A percentile compares a stretch with the other conserved stretches of the same genome.
Evolutionary conservation across 2,329 filamentous ascomycete species (phyloP).

Genomic region (Fusarium virguliforme): DNA sequence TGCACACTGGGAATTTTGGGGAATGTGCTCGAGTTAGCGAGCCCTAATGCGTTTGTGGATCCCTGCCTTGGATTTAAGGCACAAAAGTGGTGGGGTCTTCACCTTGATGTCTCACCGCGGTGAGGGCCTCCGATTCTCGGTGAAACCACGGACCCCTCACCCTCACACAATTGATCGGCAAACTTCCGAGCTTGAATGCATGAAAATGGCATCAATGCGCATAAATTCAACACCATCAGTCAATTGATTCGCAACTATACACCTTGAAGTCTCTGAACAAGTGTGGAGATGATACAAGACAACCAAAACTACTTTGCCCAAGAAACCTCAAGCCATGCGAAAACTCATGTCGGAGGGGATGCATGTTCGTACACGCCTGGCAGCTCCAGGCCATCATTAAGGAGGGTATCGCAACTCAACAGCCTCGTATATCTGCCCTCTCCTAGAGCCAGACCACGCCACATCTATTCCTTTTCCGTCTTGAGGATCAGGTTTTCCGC

Average conservation of each 20-base stretch:
- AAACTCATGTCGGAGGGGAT: slow-evolving; percentile 46
- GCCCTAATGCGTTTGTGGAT: slow-evolving; percentile 53
- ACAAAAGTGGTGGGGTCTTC: slow-evolving; percentile 20
- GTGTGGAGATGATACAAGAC: slow-evolving; percentile 44
- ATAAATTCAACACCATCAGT: slow-evolving; percentile 39
- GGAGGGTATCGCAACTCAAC: slow-evolving; percentile 53
- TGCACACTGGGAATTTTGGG: slow-evolving; percentile 47
- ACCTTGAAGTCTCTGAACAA: slow-evolving; percentile 44
- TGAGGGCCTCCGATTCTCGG: slow-evolving; percentile 15
- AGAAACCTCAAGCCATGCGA: slow-evolving; percentile 40
- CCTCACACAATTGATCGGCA: slow-evolving; percentile 34
- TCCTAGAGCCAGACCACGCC: slow-evolving; percentile 28
- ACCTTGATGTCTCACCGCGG: slow-evolving; percentile 36
- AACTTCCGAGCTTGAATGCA: slow-evolving; percentile 16
- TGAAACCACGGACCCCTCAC: slow-evolving; percentile 20
- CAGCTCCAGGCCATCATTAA: slow-evolving; percentile 50
- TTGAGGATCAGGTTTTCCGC: slow-evolving; percentile 76
- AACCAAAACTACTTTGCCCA: slow-evolving; percentile 35
- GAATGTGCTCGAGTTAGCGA: slow-evolving; percentile 53
- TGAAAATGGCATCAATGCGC: slow-evolving; percentile 9
- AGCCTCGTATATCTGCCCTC: slow-evolving; percentile 40
- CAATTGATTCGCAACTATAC: slow-evolving; percentile 45
- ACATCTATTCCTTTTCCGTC: slow-evolving; percentile 54
- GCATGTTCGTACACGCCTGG: slow-evolving; percentile 51
- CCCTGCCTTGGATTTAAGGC: slow-evolving; percentile 48